Evolutionary conservation across 805 yeast genomes (phyloP).

Genomic region (Jamesozyma jinghongensis): DNA sequence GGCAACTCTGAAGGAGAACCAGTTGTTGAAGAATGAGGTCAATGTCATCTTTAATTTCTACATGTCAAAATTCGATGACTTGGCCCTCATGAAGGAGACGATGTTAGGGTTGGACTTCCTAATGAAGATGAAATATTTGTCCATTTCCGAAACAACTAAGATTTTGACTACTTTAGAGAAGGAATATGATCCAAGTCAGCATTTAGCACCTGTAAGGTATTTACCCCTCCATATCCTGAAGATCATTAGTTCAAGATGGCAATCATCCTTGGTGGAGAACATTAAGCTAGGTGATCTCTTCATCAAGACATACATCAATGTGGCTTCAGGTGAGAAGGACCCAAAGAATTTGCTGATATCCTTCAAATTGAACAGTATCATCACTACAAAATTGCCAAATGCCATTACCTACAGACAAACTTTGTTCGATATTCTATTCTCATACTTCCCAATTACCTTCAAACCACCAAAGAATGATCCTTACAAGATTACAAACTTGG

Average conservation of each 20-base stretch:
- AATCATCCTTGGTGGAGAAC: conserved; percentile 19
- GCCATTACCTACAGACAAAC: conserved; percentile 42
- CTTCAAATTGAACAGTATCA: conserved; percentile 43
- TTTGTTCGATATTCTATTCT: conserved; percentile 79
- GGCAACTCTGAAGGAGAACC: conserved; percentile 19
- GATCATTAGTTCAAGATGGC: conserved; percentile 24
- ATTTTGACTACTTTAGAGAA: conserved; percentile 33
- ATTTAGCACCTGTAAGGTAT: conserved; percentile 55
- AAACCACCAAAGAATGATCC: conserved; percentile 81
- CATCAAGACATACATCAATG: conserved; percentile 49
- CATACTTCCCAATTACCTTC: conserved; percentile 95
- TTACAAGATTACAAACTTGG: conserved; percentile 66
- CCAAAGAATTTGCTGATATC: conserved; percentile 77
- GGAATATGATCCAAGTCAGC: conserved; percentile 46
- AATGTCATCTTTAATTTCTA: conserved; percentile 43
- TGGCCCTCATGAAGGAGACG: conserved; percentile 42
- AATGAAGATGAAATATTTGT: conserved; percentile 43
- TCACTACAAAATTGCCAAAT: conserved; percentile 34
- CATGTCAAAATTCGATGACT: conserved; percentile 59
- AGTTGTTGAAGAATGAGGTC: conserved; percentile 33
- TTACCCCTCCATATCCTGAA: conserved; percentile 45
- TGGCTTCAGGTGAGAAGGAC: conserved; percentile 87
- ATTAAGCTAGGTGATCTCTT: conserved; percentile 31
- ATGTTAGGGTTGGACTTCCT: conserved; percentile 47
- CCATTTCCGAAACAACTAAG: conserved; percentile 27